phyloP scores from a whole-genome alignment of 202 grass and related monocot genomes.

The Brachypodium distachyon region DNA sequence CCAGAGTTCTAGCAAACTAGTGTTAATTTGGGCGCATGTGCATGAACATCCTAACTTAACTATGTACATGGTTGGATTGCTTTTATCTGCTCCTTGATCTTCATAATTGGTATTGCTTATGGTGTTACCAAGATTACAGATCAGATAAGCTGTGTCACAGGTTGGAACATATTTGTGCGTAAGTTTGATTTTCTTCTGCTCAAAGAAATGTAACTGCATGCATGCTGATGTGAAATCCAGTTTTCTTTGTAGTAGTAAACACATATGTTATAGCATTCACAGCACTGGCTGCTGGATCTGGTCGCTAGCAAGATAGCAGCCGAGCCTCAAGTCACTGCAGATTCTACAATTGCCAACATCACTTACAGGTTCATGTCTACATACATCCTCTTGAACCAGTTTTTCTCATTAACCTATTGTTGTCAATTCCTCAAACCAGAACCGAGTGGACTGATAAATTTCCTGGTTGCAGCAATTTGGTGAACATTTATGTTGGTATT shows the following conservation, averaged over 20 bases:
- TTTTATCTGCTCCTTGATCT: conserved; percentile 59
- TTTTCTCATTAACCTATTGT: background rate
- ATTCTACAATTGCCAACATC: conserved; percentile 95
- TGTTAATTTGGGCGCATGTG: too few species aligned
- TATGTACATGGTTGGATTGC: conserved; percentile 80
- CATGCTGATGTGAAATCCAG: conserved; percentile 5
- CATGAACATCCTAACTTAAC: too few species aligned
- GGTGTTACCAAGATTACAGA: conserved; percentile 87
- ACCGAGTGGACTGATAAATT: background rate
- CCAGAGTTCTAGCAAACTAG: too few species aligned
- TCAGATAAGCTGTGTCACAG: conserved; percentile 92
- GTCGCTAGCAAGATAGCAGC: conserved; percentile 97
- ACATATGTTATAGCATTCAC: conserved; percentile 95
- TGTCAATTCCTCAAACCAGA: background rate
- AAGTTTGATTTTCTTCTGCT: conserved; percentile 7
- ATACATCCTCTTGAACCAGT: background rate
- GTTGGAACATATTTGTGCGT: conserved; percentile 25
- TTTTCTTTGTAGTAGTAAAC: conserved; percentile 53
- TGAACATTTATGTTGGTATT: conserved; percentile 94
- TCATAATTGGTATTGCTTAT: conserved; percentile 89
- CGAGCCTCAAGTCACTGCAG: conserved; percentile 80
- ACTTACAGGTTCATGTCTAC: conserved; percentile 67
- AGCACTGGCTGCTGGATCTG: conserved; percentile 68
- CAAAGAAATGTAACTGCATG: background rate
- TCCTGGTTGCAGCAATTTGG: conserved; percentile 55